Conservation (phyloP, 345 rosid species). For the Durio zibethinus region DNA sequence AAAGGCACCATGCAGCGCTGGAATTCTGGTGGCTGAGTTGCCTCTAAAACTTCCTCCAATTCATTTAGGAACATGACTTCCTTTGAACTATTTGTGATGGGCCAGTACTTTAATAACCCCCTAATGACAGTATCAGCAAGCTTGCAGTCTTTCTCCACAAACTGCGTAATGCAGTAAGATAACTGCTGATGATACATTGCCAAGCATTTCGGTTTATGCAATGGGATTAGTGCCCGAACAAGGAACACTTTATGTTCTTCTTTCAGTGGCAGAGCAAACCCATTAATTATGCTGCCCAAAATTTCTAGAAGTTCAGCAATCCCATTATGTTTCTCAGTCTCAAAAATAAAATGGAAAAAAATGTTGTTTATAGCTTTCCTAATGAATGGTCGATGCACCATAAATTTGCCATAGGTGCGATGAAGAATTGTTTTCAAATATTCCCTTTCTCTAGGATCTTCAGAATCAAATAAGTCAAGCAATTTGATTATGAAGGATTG, state of each 20-base stretch:
- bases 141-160: conserved; percentile 88
- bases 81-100: conserved; percentile 84
- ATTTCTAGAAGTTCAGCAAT: conserved; percentile 86
- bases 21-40: conserved; percentile 74
- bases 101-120: conserved; percentile 90
- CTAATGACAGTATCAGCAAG: conserved; percentile 76
- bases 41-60: conserved; percentile 85
- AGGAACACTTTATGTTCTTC: conserved; percentile 93
- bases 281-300: conserved; percentile 87
- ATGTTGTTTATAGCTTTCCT: conserved; percentile 83
- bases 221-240: conserved; percentile 62
- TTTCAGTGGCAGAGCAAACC: conserved; percentile 88
- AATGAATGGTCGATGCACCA: conserved; percentile 90
- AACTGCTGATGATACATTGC: conserved; percentile 84
- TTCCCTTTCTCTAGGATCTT: conserved; percentile 90
- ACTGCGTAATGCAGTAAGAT: conserved; percentile 76
- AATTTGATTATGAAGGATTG: conserved; percentile 65
- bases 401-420: conserved; percentile 83
- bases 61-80: conserved; percentile 90
- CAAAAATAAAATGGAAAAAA: conserved; percentile 67
- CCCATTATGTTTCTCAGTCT: conserved; percentile 81
- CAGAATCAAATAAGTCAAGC: conserved; percentile 81
- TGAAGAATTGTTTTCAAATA: conserved; percentile 85
- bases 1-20: conserved; percentile 82
- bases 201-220: conserved; percentile 82